Conservation (phyloP, 2,329 filamentous ascomycete genomes). For the Colletotrichum salicis region DNA sequence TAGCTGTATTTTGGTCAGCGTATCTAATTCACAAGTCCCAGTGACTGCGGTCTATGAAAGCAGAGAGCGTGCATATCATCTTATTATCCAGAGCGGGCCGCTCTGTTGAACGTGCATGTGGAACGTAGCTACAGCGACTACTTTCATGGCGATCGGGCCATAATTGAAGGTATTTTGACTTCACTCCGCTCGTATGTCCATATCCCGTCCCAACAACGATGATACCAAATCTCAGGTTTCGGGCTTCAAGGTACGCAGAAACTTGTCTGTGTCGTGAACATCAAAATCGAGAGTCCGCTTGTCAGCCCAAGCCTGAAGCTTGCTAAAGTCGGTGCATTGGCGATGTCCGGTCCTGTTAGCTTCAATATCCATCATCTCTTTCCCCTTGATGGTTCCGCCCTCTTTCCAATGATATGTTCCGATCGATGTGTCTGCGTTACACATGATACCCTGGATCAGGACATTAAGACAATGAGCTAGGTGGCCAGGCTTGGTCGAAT, state of each 20-base stretch:
- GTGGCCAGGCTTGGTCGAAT: not conserved
- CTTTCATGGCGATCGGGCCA: too few species aligned
- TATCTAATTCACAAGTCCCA: too few species aligned
- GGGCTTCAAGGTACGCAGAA: not conserved
- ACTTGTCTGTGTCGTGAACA: not conserved
- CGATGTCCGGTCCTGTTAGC: not conserved
- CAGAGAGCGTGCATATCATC: rapidly evolving
- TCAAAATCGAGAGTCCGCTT: not conserved
- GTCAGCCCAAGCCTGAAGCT: not conserved
- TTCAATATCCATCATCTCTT: not conserved
- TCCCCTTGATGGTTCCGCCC: not conserved
- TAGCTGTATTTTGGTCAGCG: too few species aligned
- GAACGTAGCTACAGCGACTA: too few species aligned
- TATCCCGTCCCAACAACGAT: too few species aligned
- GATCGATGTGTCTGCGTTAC: not conserved
- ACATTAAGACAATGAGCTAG: not conserved
- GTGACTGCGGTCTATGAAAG: too few species aligned
- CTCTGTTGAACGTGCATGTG: too few species aligned
- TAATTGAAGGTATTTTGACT: too few species aligned
- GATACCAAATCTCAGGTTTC: not conserved
- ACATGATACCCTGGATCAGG: not conserved
- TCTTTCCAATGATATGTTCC: not conserved
- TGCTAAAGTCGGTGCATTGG: not conserved
- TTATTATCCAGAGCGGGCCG: too few species aligned
- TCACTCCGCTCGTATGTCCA: too few species aligned